Conservation (phyloP, 768 basidiomycete species). For the Mycena indigotica region DNA sequence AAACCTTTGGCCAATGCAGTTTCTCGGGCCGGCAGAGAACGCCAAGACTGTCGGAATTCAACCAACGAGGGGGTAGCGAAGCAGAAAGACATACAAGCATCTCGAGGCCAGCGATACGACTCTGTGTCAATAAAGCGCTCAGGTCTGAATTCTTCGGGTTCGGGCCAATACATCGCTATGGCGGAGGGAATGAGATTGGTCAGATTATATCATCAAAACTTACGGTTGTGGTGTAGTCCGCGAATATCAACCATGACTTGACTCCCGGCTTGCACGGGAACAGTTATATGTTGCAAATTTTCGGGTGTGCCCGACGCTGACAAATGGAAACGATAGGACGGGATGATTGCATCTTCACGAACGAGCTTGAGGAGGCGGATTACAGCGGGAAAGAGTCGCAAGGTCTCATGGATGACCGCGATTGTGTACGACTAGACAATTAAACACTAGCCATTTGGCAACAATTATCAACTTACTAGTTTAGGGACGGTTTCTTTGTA, state of each 20-base stretch:
- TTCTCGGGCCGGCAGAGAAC: slow-evolving; percentile 48
- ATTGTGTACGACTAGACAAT: slow-evolving; percentile 48
- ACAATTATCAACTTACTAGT: slow-evolving; percentile 32
- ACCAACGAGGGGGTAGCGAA: not conserved
- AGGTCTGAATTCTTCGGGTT: slow-evolving; percentile 46
- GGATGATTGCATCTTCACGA: slow-evolving; percentile 36
- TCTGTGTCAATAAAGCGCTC: slow-evolving; percentile 54
- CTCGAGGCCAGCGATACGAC: slow-evolving; percentile 52
- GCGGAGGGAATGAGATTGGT: no score
- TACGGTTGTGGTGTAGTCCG: slow-evolving; percentile 50
- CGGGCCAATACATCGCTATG: slow-evolving; percentile 51
- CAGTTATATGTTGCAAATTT: slow-evolving; percentile 29
- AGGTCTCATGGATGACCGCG: slow-evolving; percentile 48
- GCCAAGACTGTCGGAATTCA: slow-evolving; percentile 36
- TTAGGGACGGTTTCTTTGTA: slow-evolving; percentile 42
- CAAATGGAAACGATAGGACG: slow-evolving; percentile 33
- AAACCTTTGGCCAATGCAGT: slow-evolving; percentile 54
- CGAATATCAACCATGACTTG: slow-evolving; percentile 42
- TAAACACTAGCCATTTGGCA: no score
- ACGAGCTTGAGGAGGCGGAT: slow-evolving; percentile 40
- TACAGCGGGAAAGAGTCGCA: slow-evolving; percentile 45
- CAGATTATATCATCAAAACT: no score
- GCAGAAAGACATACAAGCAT: slow-evolving; percentile 41
- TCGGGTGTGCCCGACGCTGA: slow-evolving; percentile 21
- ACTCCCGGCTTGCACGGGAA: slow-evolving; percentile 43